Base-by-base conservation (phyloP, 2,329 filamentous ascomycete genomes). In the Ophiostoma novo-ulmi region DNA sequence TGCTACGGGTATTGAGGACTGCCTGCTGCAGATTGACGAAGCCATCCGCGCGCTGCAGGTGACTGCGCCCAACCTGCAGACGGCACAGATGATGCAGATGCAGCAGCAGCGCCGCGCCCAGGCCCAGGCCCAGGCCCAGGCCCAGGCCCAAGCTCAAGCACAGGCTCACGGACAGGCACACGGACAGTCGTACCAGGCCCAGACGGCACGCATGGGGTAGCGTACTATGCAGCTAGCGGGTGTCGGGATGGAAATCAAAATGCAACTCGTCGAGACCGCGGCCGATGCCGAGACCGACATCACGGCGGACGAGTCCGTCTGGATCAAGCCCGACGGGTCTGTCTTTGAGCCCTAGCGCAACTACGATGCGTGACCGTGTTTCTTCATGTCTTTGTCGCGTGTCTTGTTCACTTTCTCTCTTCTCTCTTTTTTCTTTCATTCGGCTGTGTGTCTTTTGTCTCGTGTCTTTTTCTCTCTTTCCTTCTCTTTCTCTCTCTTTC, bases 21-120 rank as follows among this genome's bases (percentile, higher is more conserved):
- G 87, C 73, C 78, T 88, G 36, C 77, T 77, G 65, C 80, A 81
- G 22, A 78, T 85, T 10, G 84, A 87, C 75, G 81, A 82, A 22
- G 80, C 80, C 17, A 75, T 87, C 38, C 78, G 81, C 61, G 75
- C 78, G 3, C 70, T 82, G 55, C 75, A 73, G 67, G 73, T 73
- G 26, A 69, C 70, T 35, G 48, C 70, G 22, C 17, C 68, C 14
- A 70, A 44, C 65, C 48, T 70, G 70, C 66, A 69, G 11, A 39
- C 66, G 69, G 69, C 71, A 5, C 73, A 73, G 69, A 58, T 73
- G 71, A 38, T 39, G 48, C 72, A 71, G 20, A 68, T 68, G 41
- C 69, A 65, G 11, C 74, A 74, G 67, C 68, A 67, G 63, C 65
- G 38, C 1, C 69, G 64, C 13, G 70, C 69, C 3, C 72, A 74